Evolutionary conservation across 1,284 basidiomycete species (phyloP).

Genomic region (Phenoliferia sp.): DNA sequence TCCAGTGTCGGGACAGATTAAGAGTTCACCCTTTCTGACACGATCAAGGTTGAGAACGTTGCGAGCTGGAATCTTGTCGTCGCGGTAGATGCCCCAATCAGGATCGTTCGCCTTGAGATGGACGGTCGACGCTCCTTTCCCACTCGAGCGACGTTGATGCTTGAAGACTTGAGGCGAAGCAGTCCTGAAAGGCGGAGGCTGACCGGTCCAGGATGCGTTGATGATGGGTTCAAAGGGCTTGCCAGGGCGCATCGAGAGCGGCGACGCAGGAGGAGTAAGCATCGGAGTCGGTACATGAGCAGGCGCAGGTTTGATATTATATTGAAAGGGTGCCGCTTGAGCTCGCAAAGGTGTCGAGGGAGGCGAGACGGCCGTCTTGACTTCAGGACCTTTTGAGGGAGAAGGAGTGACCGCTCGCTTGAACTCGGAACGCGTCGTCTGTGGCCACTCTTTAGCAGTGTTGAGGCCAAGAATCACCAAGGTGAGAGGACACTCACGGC

Average conservation of each 20-base stretch:
- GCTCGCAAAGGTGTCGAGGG: neutral
- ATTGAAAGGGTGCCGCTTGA: neutral
- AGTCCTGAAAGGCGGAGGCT: too few species aligned
- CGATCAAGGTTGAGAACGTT: constrained; percentile 64
- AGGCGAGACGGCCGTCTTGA: neutral
- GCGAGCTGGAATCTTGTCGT: constrained; percentile 47
- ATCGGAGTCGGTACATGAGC: neutral
- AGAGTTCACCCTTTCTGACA: constrained; percentile 53
- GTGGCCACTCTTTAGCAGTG: neutral
- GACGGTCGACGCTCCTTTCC: too few species aligned
- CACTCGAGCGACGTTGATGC: too few species aligned
- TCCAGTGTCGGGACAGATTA: neutral
- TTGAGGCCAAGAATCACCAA: neutral
- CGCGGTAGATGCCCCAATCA: constrained; percentile 24
- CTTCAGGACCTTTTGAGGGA: too few species aligned
- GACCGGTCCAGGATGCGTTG: neutral
- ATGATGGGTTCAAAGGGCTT: neutral
- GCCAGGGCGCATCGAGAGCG: neutral
- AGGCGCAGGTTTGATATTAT: neutral
- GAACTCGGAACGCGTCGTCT: too few species aligned
- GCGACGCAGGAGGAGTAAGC: neutral
- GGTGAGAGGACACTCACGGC: neutral
- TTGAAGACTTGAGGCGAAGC: too few species aligned
- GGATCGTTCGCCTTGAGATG: neutral
- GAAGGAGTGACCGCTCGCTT: too few species aligned